Evolutionary conservation across 2,329 filamentous ascomycete genomes (phyloP).

Genomic region (Zasmidium angulare): DNA sequence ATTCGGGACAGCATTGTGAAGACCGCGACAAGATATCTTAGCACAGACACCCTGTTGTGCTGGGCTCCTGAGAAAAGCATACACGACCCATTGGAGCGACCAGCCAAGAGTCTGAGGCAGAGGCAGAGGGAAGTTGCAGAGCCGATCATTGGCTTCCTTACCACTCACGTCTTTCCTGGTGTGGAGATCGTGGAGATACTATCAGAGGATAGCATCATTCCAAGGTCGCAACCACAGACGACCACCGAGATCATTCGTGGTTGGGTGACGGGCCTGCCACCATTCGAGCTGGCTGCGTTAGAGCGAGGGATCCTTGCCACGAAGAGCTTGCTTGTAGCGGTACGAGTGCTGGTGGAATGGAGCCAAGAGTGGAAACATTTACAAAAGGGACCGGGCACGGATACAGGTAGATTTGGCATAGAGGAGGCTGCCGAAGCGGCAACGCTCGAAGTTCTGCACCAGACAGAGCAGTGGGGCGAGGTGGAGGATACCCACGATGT

Average conservation of each 20-base stretch:
- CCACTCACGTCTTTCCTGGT: constrained; percentile 76
- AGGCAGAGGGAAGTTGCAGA: constrained; percentile 69
- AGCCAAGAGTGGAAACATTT: constrained; percentile 66
- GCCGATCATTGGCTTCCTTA: constrained; percentile 71
- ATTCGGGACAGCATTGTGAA: constrained; percentile 65
- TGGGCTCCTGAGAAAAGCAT: constrained; percentile 66
- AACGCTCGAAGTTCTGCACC: constrained; percentile 84
- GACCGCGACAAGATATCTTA: constrained; percentile 78
- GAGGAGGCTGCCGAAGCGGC: constrained; percentile 77
- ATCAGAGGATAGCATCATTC: constrained; percentile 74
- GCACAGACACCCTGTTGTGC: constrained; percentile 90
- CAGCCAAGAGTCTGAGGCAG: constrained; percentile 56
- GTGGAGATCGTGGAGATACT: constrained; percentile 77
- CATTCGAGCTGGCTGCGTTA: constrained; percentile 82
- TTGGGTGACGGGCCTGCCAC: constrained; percentile 71
- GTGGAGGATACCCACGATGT: constrained; percentile 99
- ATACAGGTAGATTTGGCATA: constrained; percentile 63
- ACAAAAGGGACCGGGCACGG: constrained; percentile 41
- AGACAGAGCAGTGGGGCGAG: constrained; percentile 89
- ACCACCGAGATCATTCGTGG: constrained; percentile 75
- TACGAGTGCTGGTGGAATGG: constrained; percentile 81
- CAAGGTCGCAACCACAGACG: constrained; percentile 67
- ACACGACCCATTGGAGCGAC: constrained; percentile 41
- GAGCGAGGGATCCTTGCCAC: constrained; percentile 81
- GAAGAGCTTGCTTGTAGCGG: constrained; percentile 80